Base-by-base conservation (phyloP, 306 rosid species). In the Corylus avellana region DNA sequence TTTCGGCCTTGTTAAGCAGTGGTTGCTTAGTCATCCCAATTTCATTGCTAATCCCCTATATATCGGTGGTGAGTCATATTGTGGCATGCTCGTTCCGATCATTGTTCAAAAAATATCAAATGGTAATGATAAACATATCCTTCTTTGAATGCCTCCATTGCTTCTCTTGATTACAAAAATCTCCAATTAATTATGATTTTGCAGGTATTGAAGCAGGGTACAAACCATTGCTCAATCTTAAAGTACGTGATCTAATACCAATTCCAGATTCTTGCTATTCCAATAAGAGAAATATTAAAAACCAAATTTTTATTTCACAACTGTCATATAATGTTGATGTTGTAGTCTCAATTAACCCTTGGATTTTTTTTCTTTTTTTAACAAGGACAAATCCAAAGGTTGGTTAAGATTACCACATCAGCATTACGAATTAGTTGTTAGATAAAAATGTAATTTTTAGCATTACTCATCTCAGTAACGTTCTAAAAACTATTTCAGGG, bases 41-140 rank as follows among this genome's bases (percentile, higher is more conserved):
- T 87, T 84, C 78, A 58, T 53, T 20, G 17, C 68, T 13, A 81
- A 75, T 68, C 79, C 77, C 39, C 51, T 84, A 14, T 84, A 78
- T 68, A 12, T 87, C 12, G 84, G 46, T 7, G 82, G 84, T 61
- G 90, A 84, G 37, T 87, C 90, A 12, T 80, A 63, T 67, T 69
- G 67, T 14, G 86, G 86, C 80, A 42, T 51, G 27, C 49, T 78
- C 47, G 50, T 79, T 25, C 84, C 86, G 18, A 37, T 84, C 12
- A 20, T 87, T 47, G 76, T 51, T 53, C 71, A 81, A 73, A 42
- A 79, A 71, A 73, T 87, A 37, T 74, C 75, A 51, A 29, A 81
- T 39, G 85, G 82, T 86, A 78, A 57, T 42, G 69, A 29, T 7
- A 35, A 42, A 10, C 13, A 4, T 17, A 5, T 7, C 59, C 3